Percentiles rank a stretch among this genome's conserved stretches.
Conservation (phyloP, 1,139 yeast species). For the Geotrichum australiense region DNA sequence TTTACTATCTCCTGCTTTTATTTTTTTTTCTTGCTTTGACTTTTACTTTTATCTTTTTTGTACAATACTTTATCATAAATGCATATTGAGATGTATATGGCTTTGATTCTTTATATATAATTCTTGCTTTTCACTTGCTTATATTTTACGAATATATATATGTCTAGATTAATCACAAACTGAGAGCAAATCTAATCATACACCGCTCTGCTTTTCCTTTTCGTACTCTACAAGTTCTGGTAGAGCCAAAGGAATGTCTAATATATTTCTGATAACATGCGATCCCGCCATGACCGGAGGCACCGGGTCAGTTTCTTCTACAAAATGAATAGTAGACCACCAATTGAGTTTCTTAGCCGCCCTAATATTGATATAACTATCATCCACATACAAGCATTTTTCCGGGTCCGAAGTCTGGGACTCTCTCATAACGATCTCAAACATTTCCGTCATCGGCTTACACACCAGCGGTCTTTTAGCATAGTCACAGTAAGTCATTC, state of each 20-base stretch:
- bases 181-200: not conserved
- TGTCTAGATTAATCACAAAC: not conserved
- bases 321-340: conserved; percentile 49
- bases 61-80: no score
- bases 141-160: not conserved
- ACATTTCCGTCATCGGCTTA: conserved; percentile 70
- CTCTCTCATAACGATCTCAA: conserved; percentile 50
- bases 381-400: conserved; percentile 69
- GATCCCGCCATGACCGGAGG: conserved; percentile 41
- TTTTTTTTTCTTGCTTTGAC: no score
- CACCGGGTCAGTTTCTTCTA: conserved; percentile 44
- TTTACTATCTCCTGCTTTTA: no score
- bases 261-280: conserved; percentile 40
- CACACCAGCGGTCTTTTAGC: conserved; percentile 59
- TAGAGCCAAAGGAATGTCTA: conserved; percentile 42
- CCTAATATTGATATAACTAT: conserved; percentile 42
- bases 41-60: no score
- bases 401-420: conserved; percentile 50
- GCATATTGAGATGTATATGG: no score
- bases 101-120: not conserved
- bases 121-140: not conserved
- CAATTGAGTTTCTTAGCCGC: conserved; percentile 44
- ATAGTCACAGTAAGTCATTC: conserved; percentile 89
- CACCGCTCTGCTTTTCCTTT: not conserved
- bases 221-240: conserved; percentile 41